Evolutionary conservation across 768 basidiomycete genomes (phyloP).

Genomic region (Kondoa subrosea): DNA sequence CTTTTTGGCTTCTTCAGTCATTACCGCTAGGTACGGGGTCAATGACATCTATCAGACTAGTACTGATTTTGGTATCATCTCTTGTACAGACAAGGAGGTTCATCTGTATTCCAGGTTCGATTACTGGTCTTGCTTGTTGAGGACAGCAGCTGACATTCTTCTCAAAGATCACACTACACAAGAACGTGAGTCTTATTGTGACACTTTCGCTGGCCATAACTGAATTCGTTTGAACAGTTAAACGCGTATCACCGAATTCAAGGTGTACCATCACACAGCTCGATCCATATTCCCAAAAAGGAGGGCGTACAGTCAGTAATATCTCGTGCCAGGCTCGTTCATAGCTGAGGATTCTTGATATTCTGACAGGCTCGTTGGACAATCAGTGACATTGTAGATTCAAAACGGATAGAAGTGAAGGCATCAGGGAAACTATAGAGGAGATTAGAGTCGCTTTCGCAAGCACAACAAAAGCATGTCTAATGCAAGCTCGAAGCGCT

Average conservation of each 20-base stretch:
- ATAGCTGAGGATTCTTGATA: not conserved
- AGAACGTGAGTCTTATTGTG: slow-evolving; percentile 41
- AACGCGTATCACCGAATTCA: slow-evolving; percentile 85
- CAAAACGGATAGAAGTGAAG: too few relatives aligned
- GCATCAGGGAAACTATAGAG: too few relatives aligned
- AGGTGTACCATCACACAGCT: slow-evolving; percentile 40
- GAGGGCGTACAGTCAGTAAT: slow-evolving; percentile 18
- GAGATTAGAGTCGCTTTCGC: not conserved
- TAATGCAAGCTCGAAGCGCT: too few relatives aligned
- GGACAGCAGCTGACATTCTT: not conserved
- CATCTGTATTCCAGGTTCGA: slow-evolving; percentile 65
- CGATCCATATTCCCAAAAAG: slow-evolving; percentile 20
- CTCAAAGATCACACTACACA: slow-evolving; percentile 64
- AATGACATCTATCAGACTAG: not conserved
- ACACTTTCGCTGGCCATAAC: not conserved
- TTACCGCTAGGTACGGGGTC: slow-evolving; percentile 49
- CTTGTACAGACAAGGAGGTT: slow-evolving; percentile 54
- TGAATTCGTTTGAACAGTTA: slow-evolving; percentile 31
- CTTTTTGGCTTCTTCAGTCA: slow-evolving; percentile 87
- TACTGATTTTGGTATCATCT: slow-evolving; percentile 6
- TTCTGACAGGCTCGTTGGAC: not conserved
- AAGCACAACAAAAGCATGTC: too few relatives aligned
- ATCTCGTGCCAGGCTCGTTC: not conserved
- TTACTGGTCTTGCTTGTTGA: not conserved
- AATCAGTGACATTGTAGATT: not conserved